These are phyloP conservation scores for Talaromyces sp. DNA, from an alignment of 2,329 filamentous ascomycete genomes.

Conservation along the genomic window DNA sequence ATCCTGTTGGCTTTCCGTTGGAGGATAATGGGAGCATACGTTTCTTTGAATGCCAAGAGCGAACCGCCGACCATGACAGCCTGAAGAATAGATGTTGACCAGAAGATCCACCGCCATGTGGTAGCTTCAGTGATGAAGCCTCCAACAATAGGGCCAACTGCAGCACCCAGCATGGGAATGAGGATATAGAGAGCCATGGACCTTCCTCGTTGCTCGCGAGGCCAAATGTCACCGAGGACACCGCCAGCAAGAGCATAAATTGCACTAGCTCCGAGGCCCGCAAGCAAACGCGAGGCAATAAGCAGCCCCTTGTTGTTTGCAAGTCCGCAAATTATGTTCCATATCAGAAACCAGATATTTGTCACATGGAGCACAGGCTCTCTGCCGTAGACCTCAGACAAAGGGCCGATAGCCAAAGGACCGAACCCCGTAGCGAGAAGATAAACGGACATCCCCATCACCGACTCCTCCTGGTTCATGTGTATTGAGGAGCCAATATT, in stretches of 20 bases:
- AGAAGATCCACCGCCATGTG: conserved; percentile 20
- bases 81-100: conserved; percentile 11
- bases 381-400: conserved; percentile 47
- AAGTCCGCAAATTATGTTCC: conserved; percentile 48
- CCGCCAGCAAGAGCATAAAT: conserved; percentile 44
- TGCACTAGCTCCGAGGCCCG: conserved; percentile 51
- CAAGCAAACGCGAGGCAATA: conserved; percentile 46
- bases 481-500: conserved; percentile 45
- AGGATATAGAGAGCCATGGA: conserved; percentile 56
- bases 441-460: conserved; percentile 43
- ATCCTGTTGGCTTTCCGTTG: conserved; percentile 33
- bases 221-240: conserved; percentile 48
- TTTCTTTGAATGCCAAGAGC: conserved; percentile 38
- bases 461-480: conserved; percentile 34
- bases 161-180: conserved; percentile 32
- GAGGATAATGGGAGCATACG: conserved; percentile 40
- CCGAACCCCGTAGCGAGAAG: conserved; percentile 42
- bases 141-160: conserved; percentile 56
- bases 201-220: conserved; percentile 52
- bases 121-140: conserved; percentile 51
- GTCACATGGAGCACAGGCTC: conserved; percentile 42
- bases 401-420: conserved; percentile 39
- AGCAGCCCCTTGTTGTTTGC: conserved; percentile 45
- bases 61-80: conserved; percentile 9
- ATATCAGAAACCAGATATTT: conserved; percentile 46